Evolutionary conservation across 345 rosid species (phyloP).

Genomic region (Rhodamnia rubescens): DNA sequence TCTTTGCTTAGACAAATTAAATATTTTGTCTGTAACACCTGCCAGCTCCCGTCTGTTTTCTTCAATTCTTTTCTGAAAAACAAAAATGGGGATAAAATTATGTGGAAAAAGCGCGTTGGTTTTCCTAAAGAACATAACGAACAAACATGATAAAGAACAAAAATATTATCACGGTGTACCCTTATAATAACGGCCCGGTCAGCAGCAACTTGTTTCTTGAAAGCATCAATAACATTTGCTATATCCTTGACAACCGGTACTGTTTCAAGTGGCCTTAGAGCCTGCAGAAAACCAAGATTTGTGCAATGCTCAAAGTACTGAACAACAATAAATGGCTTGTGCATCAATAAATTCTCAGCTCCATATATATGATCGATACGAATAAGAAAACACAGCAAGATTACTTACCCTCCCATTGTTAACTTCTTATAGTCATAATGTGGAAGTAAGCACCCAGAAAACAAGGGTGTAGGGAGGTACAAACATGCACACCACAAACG

Average conservation of each 20-base stretch:
- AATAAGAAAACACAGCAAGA: not conserved
- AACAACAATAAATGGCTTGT: not conserved
- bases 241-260: conserved; percentile 30
- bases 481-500: not conserved
- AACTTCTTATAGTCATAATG: not conserved
- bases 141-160: not conserved
- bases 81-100: not conserved
- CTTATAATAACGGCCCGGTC: conserved; percentile 45
- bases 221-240: conserved; percentile 41
- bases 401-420: not conserved
- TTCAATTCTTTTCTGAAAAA: conserved; percentile 66
- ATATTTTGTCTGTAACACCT: conserved; percentile 41
- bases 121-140: conserved; percentile 1
- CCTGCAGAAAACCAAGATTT: conserved; percentile 7
- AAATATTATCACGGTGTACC: conserved; percentile 24
- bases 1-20: conserved; percentile 45
- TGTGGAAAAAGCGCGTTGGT: not conserved
- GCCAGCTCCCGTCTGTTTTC: conserved; percentile 55
- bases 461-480: not conserved
- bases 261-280: conserved; percentile 12
- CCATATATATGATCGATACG: not conserved
- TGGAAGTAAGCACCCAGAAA: not conserved
- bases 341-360: not conserved
- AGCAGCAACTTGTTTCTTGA: conserved; percentile 57
- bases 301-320: not conserved